A percentile compares a stretch with the other conserved stretches of the same genome.
Evolutionary conservation across 352 stramenopile species (phyloP).

Genomic region (Phytophthora cactorum): DNA sequence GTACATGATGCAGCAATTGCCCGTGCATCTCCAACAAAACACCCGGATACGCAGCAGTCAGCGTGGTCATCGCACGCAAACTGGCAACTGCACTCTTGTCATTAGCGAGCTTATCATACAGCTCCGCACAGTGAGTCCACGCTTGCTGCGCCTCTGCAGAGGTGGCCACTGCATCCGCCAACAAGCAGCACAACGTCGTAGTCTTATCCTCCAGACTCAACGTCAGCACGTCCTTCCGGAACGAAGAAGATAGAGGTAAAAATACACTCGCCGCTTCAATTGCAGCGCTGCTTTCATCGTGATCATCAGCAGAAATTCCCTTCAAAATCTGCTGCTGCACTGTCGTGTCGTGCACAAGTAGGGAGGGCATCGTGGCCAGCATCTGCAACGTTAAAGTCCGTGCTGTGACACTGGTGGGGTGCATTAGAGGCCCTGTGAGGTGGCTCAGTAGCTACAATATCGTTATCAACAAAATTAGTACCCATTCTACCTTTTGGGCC

Average conservation of each 20-base stretch:
- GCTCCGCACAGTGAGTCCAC: slow-evolving; percentile 48
- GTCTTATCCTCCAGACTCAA: slow-evolving; percentile 22
- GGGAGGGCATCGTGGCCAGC: slow-evolving; percentile 53
- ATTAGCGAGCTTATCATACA: slow-evolving; percentile 46
- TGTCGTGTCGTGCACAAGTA: slow-evolving; percentile 32
- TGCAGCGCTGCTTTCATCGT: slow-evolving; percentile 35
- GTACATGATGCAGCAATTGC: slow-evolving; percentile 39
- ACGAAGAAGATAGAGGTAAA: slow-evolving; percentile 32
- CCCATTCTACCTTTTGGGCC: slow-evolving; percentile 5
- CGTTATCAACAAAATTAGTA: slow-evolving; percentile 1
- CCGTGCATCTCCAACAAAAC: slow-evolving; percentile 33
- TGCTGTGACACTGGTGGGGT: slow-evolving; percentile 13
- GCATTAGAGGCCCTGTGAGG: slow-evolving; percentile 22
- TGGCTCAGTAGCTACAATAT: slow-evolving; percentile 33
- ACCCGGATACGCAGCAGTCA: slow-evolving; percentile 28
- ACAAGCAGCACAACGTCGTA: slow-evolving; percentile 26
- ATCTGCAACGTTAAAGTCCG: slow-evolving; percentile 44
- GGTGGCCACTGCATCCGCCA: slow-evolving; percentile 29
- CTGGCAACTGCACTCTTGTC: slow-evolving; percentile 40
- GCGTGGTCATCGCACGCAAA: slow-evolving; percentile 40
- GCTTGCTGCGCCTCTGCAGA: slow-evolving; percentile 37
- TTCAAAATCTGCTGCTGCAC: slow-evolving; percentile 36
- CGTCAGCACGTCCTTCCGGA: slow-evolving; percentile 35
- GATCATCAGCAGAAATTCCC: slow-evolving; percentile 22
- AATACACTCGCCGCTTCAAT: slow-evolving; percentile 39